Evolutionary conservation across 257 asterid species (phyloP).

Genomic region (Nicotiana benthamiana): DNA sequence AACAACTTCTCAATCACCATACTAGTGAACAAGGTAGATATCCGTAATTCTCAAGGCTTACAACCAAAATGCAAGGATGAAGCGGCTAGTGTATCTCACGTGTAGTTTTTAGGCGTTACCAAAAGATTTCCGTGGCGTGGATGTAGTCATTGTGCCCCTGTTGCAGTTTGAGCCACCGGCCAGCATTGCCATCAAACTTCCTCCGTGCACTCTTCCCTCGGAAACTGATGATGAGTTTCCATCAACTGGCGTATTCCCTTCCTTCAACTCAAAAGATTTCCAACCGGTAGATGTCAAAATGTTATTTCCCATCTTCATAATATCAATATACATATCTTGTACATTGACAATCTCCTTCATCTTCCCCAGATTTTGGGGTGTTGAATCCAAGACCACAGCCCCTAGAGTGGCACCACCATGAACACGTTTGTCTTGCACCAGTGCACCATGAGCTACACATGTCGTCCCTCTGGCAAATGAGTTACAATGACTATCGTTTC

Average conservation of each 20-base stretch:
- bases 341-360: conserved; percentile 26
- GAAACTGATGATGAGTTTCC: conserved; percentile 33
- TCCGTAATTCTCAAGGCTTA: background rate
- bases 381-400: conserved; percentile 29
- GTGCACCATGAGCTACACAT: conserved; percentile 61
- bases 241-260: conserved; percentile 15
- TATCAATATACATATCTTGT: conserved; percentile 26
- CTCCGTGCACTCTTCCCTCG: conserved; percentile 95
- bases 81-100: conserved; percentile 23
- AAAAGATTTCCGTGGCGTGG: background rate
- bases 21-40: background rate
- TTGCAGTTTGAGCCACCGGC: conserved; percentile 25
- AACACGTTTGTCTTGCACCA: conserved; percentile 72
- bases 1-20: background rate
- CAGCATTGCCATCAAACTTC: conserved; percentile 66
- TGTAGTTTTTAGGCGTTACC: conserved; percentile 23
- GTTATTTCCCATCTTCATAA: conserved; percentile 20
- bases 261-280: conserved; percentile 20
- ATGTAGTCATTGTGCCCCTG: conserved; percentile 23
- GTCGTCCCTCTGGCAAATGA: conserved; percentile 58
- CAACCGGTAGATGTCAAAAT: conserved; percentile 19
- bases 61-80: background rate
- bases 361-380: conserved; percentile 18
- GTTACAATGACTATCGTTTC: conserved; percentile 50
- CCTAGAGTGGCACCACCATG: conserved; percentile 73